Percentiles rank a stretch among this genome's conserved stretches.
Conservation (phyloP, 352 stramenopile species). For the Phytophthora fragariae region DNA sequence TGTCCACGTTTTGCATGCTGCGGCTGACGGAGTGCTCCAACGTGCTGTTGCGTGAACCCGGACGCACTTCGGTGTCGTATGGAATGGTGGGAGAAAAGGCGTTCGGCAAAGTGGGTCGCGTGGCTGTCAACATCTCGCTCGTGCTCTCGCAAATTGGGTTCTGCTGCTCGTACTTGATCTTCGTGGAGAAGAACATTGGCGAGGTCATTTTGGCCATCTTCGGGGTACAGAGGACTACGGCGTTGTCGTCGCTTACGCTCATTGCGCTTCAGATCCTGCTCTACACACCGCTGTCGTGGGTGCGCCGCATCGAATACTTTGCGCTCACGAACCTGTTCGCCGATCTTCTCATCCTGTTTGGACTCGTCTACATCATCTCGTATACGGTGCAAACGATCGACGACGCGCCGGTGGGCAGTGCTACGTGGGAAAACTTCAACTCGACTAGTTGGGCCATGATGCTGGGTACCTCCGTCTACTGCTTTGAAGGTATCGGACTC, state of each 20-base stretch:
- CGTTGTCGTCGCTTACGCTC: conserved; percentile 60
- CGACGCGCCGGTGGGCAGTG: conserved; percentile 28
- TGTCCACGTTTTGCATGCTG: conserved; percentile 75
- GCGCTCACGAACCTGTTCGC: conserved; percentile 74
- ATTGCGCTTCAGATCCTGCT: conserved; percentile 72
- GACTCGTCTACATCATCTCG: conserved; percentile 64
- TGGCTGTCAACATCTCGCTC: conserved; percentile 73
- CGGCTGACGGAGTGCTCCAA: conserved; percentile 64
- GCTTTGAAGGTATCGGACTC: conserved; percentile 77
- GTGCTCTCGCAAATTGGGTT: conserved; percentile 77
- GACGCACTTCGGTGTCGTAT: conserved; percentile 57
- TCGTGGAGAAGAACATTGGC: conserved; percentile 75
- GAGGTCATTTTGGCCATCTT: conserved; percentile 67
- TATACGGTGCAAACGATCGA: conserved; percentile 61
- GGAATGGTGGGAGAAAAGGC: conserved; percentile 62
- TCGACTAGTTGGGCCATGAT: conserved; percentile 68
- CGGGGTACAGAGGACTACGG: conserved; percentile 47
- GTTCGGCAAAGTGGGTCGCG: conserved; percentile 54
- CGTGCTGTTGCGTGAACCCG: conserved; percentile 36
- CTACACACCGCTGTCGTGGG: conserved; percentile 76
- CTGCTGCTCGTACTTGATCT: conserved; percentile 82
- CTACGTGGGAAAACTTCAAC: conserved; percentile 75
- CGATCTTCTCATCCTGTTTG: conserved; percentile 66
- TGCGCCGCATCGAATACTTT: conserved; percentile 81
- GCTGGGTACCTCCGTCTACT: conserved; percentile 71